phyloP scores from a whole-genome alignment of 345 rosid species.

The Linum trigynum region DNA sequence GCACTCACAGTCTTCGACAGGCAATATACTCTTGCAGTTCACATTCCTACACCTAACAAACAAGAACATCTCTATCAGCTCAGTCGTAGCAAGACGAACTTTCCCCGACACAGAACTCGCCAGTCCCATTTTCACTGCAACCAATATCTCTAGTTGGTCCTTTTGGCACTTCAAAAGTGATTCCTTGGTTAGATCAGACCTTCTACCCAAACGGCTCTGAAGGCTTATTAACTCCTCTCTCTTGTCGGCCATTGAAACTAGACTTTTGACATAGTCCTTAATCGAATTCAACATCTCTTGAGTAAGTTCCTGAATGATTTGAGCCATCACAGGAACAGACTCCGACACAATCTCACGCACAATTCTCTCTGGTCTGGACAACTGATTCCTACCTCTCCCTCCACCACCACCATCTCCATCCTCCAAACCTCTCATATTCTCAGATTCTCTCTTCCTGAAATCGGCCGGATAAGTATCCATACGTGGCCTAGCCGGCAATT shows the following conservation, averaged over 20 bases:
- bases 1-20: constrained; percentile 95
- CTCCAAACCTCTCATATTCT: constrained; percentile 46
- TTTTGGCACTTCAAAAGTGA: constrained; percentile 69
- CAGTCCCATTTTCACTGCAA: constrained; percentile 66
- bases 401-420: constrained; percentile 7
- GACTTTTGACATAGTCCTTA: constrained; percentile 56
- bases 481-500: constrained; percentile 67
- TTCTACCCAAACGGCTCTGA: constrained; percentile 54
- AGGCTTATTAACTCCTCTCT: constrained; percentile 51
- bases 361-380: constrained; percentile 60
- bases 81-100: constrained; percentile 39
- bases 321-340: constrained; percentile 55
- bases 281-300: constrained; percentile 59
- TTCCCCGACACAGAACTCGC: constrained; percentile 58
- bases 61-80: constrained; percentile 75
- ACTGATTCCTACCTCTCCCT: constrained; percentile 28
- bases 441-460: constrained; percentile 47
- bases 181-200: constrained; percentile 86
- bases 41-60: constrained; percentile 73
- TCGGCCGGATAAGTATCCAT: constrained; percentile 56
- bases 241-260: constrained; percentile 49
- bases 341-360: constrained; percentile 56
- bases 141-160: constrained; percentile 68
- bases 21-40: constrained; percentile 68
- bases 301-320: constrained; percentile 63